Conservation (phyloP, 805 yeast species). For the Yamadazyma scolyti region DNA sequence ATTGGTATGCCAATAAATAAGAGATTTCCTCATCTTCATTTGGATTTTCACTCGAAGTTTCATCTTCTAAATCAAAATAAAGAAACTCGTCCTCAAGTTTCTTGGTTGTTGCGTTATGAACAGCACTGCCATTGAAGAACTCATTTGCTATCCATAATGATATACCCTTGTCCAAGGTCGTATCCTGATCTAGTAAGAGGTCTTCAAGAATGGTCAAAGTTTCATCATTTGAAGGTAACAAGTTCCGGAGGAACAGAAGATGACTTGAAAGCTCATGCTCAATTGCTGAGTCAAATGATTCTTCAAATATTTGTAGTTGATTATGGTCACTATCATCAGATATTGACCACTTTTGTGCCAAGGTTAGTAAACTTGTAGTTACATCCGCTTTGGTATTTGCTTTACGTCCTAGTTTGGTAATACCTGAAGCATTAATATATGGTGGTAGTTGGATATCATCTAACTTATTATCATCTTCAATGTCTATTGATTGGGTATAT, state of each 20-base stretch:
- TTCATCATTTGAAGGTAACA: not conserved
- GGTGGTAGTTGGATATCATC: slow-evolving; percentile 37
- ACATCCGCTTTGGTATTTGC: not conserved
- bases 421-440: slow-evolving; percentile 28
- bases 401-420: slow-evolving; percentile 15
- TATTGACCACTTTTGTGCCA: slow-evolving; percentile 2
- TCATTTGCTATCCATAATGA: slow-evolving; percentile 32
- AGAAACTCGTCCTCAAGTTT: slow-evolving; percentile 18
- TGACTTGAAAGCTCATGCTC: slow-evolving; percentile 17
- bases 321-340: not conserved
- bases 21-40: slow-evolving; percentile 18
- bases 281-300: slow-evolving; percentile 13
- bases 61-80: slow-evolving; percentile 9
- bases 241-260: slow-evolving; percentile 3
- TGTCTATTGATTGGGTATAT: slow-evolving; percentile 3
- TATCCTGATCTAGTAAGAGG: not conserved
- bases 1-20: slow-evolving; percentile 27
- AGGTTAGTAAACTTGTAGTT: slow-evolving; percentile 1
- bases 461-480: slow-evolving; percentile 17
- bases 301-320: slow-evolving; percentile 11
- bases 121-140: slow-evolving; percentile 13
- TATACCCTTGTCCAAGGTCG: slow-evolving; percentile 7
- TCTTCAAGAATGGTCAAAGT: slow-evolving; percentile 1
- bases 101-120: too few relatives aligned
- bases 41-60: slow-evolving; percentile 7